Evolutionary conservation across 352 stramenopile genomes (phyloP).

Genomic region (Detonula confervacea): DNA sequence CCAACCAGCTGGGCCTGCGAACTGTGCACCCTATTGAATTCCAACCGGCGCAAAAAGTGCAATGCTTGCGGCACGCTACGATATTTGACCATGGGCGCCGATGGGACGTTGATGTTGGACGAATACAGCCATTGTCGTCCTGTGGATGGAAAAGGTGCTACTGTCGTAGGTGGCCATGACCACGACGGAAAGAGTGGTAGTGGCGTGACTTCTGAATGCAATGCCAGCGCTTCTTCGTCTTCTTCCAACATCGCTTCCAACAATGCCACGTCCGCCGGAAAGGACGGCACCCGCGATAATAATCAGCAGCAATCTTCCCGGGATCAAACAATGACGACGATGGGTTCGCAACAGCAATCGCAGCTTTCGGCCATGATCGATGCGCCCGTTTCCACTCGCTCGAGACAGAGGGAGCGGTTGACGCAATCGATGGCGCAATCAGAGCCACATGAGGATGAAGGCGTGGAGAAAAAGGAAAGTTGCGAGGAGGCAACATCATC

Average conservation of each 20-base stretch:
- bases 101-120: constrained; percentile 25
- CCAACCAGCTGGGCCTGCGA: constrained; percentile 44
- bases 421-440: constrained; percentile 15
- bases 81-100: constrained; percentile 18
- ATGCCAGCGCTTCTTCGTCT: background rate
- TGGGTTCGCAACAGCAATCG: constrained; percentile 10
- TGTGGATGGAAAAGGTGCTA: background rate
- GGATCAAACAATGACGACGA: no score
- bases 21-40: constrained; percentile 59
- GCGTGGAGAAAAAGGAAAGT: background rate
- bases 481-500: background rate
- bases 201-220: background rate
- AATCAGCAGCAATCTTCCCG: constrained; percentile 1
- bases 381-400: constrained; percentile 40
- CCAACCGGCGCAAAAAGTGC: constrained; percentile 48
- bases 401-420: constrained; percentile 27
- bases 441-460: background rate
- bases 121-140: background rate
- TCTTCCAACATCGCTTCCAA: background rate
- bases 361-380: constrained; percentile 45
- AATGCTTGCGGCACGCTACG: constrained; percentile 49
- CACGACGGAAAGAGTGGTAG: background rate
- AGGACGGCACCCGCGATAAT: no score
- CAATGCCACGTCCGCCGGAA: background rate
- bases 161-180: background rate